Evolutionary conservation across 2,329 filamentous ascomycete species (phyloP).

Genomic region (Colletotrichum sp.): DNA sequence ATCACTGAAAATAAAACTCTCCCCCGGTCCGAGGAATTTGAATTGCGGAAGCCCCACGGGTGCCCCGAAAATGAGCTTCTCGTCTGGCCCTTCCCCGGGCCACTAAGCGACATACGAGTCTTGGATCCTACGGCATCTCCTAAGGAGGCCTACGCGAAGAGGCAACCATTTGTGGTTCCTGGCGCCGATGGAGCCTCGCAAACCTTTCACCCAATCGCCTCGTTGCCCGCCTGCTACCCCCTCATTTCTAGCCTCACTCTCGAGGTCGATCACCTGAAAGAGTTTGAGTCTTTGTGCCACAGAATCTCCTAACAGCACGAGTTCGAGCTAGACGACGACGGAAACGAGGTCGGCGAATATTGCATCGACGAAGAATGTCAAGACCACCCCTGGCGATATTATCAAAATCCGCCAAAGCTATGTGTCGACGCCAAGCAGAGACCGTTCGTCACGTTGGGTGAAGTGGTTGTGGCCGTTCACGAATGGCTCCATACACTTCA

Average conservation of each 20-base stretch:
- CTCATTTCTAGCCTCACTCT: background rate
- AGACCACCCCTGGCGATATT: background rate
- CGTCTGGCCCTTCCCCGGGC: background rate
- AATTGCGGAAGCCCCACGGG: background rate
- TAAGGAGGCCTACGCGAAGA: background rate
- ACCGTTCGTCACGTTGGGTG: background rate
- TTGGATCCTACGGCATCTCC: background rate
- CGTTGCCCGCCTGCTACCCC: background rate
- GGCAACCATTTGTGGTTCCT: background rate
- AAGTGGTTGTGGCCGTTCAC: background rate
- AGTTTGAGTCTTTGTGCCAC: background rate
- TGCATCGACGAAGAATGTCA: background rate
- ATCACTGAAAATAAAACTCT: background rate
- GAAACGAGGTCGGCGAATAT: background rate
- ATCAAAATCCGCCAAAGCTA: background rate
- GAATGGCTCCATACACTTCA: background rate
- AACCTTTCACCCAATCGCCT: background rate
- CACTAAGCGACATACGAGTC: background rate
- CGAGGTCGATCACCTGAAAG: background rate
- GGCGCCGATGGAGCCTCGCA: background rate
- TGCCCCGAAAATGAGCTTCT: background rate
- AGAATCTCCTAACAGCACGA: background rate
- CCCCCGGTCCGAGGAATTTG: background rate
- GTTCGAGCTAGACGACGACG: background rate
- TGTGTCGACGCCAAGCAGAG: background rate